Base-by-base conservation (phyloP, 176 grass and related monocot species). In the Oryza glumipatula region DNA sequence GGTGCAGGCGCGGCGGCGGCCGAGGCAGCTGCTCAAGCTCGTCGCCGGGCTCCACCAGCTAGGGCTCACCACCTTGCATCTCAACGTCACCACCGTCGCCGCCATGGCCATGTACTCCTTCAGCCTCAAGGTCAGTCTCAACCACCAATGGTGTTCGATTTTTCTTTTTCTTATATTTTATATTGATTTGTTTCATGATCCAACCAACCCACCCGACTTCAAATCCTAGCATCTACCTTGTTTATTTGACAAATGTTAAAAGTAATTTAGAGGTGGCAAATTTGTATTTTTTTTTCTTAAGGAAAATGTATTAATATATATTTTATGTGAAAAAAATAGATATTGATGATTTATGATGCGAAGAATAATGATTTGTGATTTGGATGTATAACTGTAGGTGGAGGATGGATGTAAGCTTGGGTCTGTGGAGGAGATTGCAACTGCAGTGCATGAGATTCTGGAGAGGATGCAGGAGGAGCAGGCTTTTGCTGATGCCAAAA, bases 381-480 rank as follows among this genome's bases (percentile, higher is more conserved):
- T 77, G 65, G 38, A 70, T 76, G 47, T 76, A 56, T 68, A 63
- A 71, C 83, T 76, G 65, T 56, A 94, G 92, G 75, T 91, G n/a
- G 86, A 88, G 69, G 88, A 94, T 77, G 88, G 86, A 51, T 94
- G 80, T 85, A 87, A 91, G 63, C 39, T 94, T 21, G 73, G 64
- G n/a, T 88, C 88, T 74, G 79, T 86, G 52, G 86, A 94, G 72
- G 92, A 91, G 74, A 94, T 94, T 81, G 88, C 88, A 11, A 66
- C 79, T 65, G 79, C 82, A 30, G 92, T 86, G 41, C 81, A 94
- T 86, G 86, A 91, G 69, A 91, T 94, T 77, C 73, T 94, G 21
- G 70, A 83, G 41, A 90, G 69, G 69, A 83, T 88, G 15, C 64
- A 80, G 30, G 82, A 88, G 51, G 77, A 83, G n/a, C 79, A 58